phyloP scores from a whole-genome alignment of 2,329 filamentous ascomycete species.

The Cytospora mali region DNA sequence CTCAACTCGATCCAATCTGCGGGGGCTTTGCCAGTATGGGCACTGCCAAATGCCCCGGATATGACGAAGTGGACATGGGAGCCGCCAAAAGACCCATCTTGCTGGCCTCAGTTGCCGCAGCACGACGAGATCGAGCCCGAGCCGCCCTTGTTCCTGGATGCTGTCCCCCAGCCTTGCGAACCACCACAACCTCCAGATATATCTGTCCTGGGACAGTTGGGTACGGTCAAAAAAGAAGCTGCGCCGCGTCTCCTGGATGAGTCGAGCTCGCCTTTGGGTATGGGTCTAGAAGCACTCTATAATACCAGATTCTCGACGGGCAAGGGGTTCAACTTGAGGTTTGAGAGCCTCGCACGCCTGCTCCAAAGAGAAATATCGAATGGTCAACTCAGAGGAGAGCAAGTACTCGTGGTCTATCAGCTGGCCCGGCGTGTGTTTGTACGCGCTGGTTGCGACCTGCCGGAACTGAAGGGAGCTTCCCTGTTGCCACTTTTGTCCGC shows the following conservation, averaged over 20 bases:
- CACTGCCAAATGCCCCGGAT: slow-evolving; percentile 47
- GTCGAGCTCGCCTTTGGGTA: neutral
- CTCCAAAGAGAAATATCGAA: slow-evolving; percentile 6
- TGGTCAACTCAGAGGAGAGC: slow-evolving; percentile 16
- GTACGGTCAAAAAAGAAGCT: neutral
- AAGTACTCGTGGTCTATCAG: slow-evolving; percentile 15
- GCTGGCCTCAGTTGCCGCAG: slow-evolving; percentile 9
- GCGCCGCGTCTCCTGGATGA: neutral
- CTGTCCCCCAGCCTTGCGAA: neutral
- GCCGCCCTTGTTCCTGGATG: neutral
- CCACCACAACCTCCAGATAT: neutral
- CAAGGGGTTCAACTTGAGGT: slow-evolving; percentile 3
- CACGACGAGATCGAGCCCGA: slow-evolving; percentile 3
- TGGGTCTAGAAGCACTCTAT: slow-evolving; percentile 33
- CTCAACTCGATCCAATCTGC: slow-evolving; percentile 46
- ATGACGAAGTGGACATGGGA: slow-evolving; percentile 56
- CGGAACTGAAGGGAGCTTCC: neutral
- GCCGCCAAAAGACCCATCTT: slow-evolving; percentile 41
- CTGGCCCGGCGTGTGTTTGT: slow-evolving; percentile 8
- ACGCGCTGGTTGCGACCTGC: neutral
- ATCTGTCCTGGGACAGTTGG: neutral
- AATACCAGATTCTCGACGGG: neutral
- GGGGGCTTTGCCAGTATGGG: slow-evolving; percentile 48
- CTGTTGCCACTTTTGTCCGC: slow-evolving; percentile 4
- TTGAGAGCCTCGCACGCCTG: neutral